These are phyloP conservation scores for Alternaria sp. DNA, from an alignment of 2,329 filamentous ascomycete species.

Conservation along the genomic window DNA sequence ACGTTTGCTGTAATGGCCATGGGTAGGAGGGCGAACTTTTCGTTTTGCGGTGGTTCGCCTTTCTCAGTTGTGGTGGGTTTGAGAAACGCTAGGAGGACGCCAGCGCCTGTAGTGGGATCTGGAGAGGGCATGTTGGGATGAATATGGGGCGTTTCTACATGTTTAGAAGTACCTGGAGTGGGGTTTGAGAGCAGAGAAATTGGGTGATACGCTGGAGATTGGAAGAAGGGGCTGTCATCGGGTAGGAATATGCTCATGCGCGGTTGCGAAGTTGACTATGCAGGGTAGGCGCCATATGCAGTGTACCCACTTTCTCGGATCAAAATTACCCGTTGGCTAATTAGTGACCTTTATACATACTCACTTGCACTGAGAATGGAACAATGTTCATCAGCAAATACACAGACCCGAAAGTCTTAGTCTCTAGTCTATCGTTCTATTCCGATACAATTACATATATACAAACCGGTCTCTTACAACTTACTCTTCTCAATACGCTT, in stretches of 20 bases:
- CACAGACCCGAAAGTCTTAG: neutral
- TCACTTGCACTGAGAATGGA: neutral
- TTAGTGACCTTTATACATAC: neutral
- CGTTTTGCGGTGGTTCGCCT: neutral
- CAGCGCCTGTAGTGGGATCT: neutral
- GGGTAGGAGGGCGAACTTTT: constrained; percentile 1
- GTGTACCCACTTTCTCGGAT: constrained; percentile 6
- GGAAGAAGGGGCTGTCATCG: neutral
- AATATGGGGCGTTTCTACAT: too few species aligned
- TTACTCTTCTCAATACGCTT: constrained; percentile 68
- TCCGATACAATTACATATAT: constrained; percentile 14
- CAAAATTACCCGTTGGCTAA: neutral
- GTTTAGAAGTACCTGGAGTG: neutral
- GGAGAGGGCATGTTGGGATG: neutral
- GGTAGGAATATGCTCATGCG: neutral
- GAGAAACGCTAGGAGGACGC: constrained; percentile 10
- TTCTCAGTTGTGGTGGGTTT: neutral
- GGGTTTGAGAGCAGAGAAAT: neutral
- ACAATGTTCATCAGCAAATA: neutral
- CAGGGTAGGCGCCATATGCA: neutral
- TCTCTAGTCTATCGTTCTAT: neutral
- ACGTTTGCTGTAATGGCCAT: neutral
- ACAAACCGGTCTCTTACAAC: constrained; percentile 49
- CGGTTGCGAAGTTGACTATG: neutral
- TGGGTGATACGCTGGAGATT: neutral